A percentile compares a stretch with the other conserved stretches of the same genome.
phyloP scores from a whole-genome alignment of 495 filamentous ascomycete species.

The Evernia prunastri region DNA sequence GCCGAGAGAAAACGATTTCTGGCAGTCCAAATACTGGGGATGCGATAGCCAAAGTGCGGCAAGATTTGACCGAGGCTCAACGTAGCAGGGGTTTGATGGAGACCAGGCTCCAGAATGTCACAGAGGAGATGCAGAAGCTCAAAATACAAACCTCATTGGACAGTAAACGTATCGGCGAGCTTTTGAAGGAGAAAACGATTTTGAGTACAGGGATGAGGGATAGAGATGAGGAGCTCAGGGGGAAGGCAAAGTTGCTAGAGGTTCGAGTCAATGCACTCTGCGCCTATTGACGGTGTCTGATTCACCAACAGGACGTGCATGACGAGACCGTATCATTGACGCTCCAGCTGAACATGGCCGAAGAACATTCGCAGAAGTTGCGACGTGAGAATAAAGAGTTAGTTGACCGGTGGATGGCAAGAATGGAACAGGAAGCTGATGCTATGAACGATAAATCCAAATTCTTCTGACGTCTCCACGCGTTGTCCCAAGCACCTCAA shows the following conservation, averaged over 20 bases:
- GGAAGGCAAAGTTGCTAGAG: constrained; percentile 74
- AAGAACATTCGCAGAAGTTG: constrained; percentile 60
- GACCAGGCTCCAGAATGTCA: constrained; percentile 49
- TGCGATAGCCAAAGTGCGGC: constrained; percentile 42
- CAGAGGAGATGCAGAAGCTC: constrained; percentile 54
- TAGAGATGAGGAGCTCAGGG: constrained; percentile 75
- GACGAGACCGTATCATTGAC: constrained; percentile 82
- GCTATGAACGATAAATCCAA: constrained; percentile 66
- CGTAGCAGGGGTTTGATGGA: constrained; percentile 63
- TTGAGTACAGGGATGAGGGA: constrained; percentile 63
- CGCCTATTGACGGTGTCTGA: neutral
- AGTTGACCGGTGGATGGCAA: constrained; percentile 83
- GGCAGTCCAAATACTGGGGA: constrained; percentile 1
- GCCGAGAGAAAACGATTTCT: constrained; percentile 10
- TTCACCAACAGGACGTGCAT: constrained; percentile 60
- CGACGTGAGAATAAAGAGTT: constrained; percentile 81
- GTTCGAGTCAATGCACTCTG: constrained; percentile 32
- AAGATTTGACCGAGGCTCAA: constrained; percentile 68
- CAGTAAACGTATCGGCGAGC: constrained; percentile 48
- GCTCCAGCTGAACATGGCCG: constrained; percentile 80
- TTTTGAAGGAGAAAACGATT: constrained; percentile 56
- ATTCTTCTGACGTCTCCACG: constrained; percentile 32
- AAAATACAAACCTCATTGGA: constrained; percentile 51
- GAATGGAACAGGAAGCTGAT: constrained; percentile 79
- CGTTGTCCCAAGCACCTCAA: neutral